Evolutionary conservation across 225 moss, liverwort and hornwort genomes (phyloP), one percentile per base, ranked within the genome.

Genomic region (Lunularia cruciata): DNA sequence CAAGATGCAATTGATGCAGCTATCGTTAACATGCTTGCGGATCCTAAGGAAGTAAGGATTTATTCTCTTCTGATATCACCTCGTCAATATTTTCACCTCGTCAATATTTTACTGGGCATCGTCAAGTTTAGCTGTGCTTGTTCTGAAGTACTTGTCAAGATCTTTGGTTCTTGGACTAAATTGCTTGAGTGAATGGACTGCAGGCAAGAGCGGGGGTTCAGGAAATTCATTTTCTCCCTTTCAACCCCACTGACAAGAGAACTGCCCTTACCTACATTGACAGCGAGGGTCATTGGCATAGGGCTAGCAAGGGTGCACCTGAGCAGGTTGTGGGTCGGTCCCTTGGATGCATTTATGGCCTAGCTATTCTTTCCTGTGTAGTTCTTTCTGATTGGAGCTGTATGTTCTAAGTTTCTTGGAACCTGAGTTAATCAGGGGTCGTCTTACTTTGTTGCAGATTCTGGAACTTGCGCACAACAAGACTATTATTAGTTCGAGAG

Each of bases 271-370:
- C 90, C 8, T 90, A 86, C 38, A 76, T 86, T 26, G 77, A 75
- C 49, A 45, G 18, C 27, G 84, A 83, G 43, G 80, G 75, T 31
- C 84, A 84, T 60, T 88, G 88, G 90, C 84, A 86, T 67, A 84
- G 90, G 59, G 65, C 77, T 15, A 90, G 84, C 74, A 90, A 90
- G 74, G 90, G 90, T 69, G 90, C 90, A 22, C 90, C 90, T 0
- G 90, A 90, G 78, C 90, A 86, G 86, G 87, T 89, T 37, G n/a
- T n/a, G n/a, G n/a, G n/a, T n/a, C n/a, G n/a, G n/a, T n/a, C n/a
- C n/a, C n/a, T n/a, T n/a, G n/a, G n/a, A n/a, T n/a, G n/a, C n/a
- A n/a, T n/a, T n/a, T n/a, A n/a, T n/a, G n/a, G n/a, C n/a, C n/a
- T n/a, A n/a, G n/a, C n/a, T n/a, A n/a, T n/a, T n/a, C n/a, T n/a